Percentiles rank a stretch among this genome's conserved stretches.
phyloP scores from a whole-genome alignment of 352 stramenopile genomes.

The Peronospora farinosa region DNA sequence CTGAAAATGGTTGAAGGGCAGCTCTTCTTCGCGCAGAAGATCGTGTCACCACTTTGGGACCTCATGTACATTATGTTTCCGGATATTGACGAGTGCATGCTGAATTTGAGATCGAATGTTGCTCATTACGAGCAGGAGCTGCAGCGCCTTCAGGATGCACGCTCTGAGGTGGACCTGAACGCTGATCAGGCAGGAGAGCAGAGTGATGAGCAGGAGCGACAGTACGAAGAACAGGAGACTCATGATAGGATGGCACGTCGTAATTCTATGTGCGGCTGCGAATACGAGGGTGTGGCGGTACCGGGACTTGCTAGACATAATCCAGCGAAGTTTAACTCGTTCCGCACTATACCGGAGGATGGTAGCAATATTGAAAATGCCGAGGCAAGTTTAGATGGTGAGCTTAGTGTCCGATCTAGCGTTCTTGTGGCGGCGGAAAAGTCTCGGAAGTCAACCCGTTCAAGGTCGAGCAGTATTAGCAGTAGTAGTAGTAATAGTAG shows the following conservation, averaged over 20 bases:
- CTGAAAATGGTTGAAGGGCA: conserved; percentile 83
- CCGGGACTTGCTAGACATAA: conserved; percentile 65
- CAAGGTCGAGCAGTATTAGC: conserved; percentile 20
- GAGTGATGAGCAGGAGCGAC: conserved; percentile 21
- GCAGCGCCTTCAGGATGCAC: conserved; percentile 47
- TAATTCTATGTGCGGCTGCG: conserved; percentile 32
- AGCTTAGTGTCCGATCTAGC: conserved; percentile 14
- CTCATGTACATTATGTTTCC: conserved; percentile 76
- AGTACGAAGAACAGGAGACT: conserved; percentile 16
- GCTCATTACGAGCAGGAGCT: conserved; percentile 76
- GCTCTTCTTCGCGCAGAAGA: conserved; percentile 82
- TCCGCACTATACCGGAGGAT: conserved; percentile 51
- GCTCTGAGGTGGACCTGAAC: conserved; percentile 13
- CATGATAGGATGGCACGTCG: conserved; percentile 17
- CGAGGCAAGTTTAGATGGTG: conserved; percentile 22
- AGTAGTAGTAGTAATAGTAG: conserved; percentile 30
- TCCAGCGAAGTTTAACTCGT: conserved; percentile 82
- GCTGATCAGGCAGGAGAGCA: conserved; percentile 18
- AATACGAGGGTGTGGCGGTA: conserved; percentile 72
- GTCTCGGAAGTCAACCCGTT: conserved; percentile 14
- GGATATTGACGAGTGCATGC: conserved; percentile 52
- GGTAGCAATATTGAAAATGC: conserved; percentile 31
- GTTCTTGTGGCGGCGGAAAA: conserved; percentile 24
- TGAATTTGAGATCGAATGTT: conserved; percentile 70
- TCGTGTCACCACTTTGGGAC: conserved; percentile 71